A percentile compares a stretch with the other conserved stretches of the same genome.
Evolutionary conservation across 2,329 filamentous ascomycete species (phyloP).

Genomic region (Pseudocercospora macadamiae): DNA sequence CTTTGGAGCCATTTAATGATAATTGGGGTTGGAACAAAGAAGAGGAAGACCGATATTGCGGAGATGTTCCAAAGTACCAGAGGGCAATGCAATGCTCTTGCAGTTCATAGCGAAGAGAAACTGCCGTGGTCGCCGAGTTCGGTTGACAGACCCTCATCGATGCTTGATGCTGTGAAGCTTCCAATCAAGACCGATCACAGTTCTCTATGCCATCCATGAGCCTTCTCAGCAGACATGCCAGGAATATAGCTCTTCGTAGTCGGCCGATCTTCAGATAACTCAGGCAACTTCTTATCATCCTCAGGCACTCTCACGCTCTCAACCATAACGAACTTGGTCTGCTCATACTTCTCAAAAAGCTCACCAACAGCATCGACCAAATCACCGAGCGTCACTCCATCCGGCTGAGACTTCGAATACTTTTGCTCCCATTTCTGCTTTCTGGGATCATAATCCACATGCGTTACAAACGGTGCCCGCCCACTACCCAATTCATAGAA

Average conservation of each 20-base stretch:
- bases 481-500: conserved; percentile 31
- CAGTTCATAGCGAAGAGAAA: conserved; percentile 70
- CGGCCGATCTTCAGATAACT: conserved; percentile 19
- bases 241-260: conserved; percentile 16
- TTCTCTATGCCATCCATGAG: conserved; percentile 5
- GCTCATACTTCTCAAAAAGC: conserved; percentile 32
- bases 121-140: no score
- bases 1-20: conserved; percentile 81
- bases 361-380: conserved; percentile 26
- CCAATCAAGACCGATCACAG: background rate
- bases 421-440: conserved; percentile 24
- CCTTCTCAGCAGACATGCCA: conserved; percentile 16
- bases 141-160: background rate
- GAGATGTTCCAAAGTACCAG: conserved; percentile 77
- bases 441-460: conserved; percentile 26
- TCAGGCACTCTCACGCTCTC: conserved; percentile 25
- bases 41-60: conserved; percentile 81
- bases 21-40: conserved; percentile 67
- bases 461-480: conserved; percentile 30
- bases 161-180: background rate
- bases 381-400: conserved; percentile 26
- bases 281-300: background rate
- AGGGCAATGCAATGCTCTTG: conserved; percentile 93
- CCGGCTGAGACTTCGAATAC: conserved; percentile 9
- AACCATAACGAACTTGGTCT: conserved; percentile 27